phyloP scores from a whole-genome alignment of 1,284 basidiomycete genomes.

The Austroboletus novae-zelandiae region DNA sequence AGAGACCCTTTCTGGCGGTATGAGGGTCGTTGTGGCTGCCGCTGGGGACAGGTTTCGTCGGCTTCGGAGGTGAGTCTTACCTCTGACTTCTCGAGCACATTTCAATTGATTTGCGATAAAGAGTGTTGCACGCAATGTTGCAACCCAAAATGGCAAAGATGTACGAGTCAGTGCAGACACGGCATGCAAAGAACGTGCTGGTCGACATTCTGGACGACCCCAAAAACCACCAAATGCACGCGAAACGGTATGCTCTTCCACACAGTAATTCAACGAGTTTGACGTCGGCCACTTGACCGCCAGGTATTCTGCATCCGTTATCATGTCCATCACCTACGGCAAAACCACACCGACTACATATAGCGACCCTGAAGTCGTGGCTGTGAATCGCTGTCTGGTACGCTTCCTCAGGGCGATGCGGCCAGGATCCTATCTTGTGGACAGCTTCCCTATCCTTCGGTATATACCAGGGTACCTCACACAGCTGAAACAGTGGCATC shows the following conservation, averaged over 20 bases:
- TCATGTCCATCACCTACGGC: slow-evolving; percentile 65
- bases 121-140: slow-evolving; percentile 51
- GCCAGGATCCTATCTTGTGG: slow-evolving; percentile 45
- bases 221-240: slow-evolving; percentile 49
- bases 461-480: slow-evolving; percentile 58
- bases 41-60: slow-evolving; percentile 12
- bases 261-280: no score
- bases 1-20: slow-evolving; percentile 17
- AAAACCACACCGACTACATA: slow-evolving; percentile 35
- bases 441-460: slow-evolving; percentile 53
- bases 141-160: slow-evolving; percentile 45
- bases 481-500: slow-evolving; percentile 50
- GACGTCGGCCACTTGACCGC: background rate
- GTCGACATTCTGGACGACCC: slow-evolving; percentile 53
- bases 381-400: slow-evolving; percentile 5
- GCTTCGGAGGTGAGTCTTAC: slow-evolving; percentile 9
- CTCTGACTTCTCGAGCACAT: no score
- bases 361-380: slow-evolving; percentile 32
- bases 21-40: slow-evolving; percentile 5
- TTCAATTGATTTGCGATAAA: slow-evolving; percentile 29
- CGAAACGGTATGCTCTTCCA: slow-evolving; percentile 38
- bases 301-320: slow-evolving; percentile 63
- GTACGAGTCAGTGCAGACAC: slow-evolving; percentile 48
- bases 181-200: slow-evolving; percentile 47
- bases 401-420: slow-evolving; percentile 44